These are phyloP conservation scores for Colletotrichum musicola DNA, from an alignment of 2,329 filamentous ascomycete species.

Conservation along the genomic window DNA sequence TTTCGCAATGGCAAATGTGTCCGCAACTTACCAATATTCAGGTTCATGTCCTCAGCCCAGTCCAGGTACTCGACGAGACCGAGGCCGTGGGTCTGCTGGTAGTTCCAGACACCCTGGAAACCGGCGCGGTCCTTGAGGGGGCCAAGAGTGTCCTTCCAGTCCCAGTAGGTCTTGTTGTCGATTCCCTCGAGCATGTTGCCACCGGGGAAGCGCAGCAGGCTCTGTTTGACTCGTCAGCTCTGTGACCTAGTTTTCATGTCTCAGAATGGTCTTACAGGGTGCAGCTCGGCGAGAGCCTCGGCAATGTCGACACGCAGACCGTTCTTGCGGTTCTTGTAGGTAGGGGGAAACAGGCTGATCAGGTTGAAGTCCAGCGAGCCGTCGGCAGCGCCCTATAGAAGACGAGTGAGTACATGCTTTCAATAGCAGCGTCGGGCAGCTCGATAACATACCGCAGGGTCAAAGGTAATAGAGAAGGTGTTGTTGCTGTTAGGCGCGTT, in stretches of 20 bases:
- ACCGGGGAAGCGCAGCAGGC: slow-evolving; percentile 74
- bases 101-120: slow-evolving; percentile 69
- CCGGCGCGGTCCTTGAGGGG: slow-evolving; percentile 68
- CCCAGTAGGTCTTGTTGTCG: slow-evolving; percentile 58
- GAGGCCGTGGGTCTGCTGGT: slow-evolving; percentile 72
- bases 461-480: slow-evolving; percentile 67
- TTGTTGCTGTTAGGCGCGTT: slow-evolving; percentile 68
- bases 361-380: slow-evolving; percentile 68
- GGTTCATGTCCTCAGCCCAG: slow-evolving; percentile 71
- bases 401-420: neutral
- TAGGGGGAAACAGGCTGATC: slow-evolving; percentile 71
- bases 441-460: slow-evolving; percentile 48
- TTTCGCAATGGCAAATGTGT: neutral
- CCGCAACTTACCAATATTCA: slow-evolving; percentile 59
- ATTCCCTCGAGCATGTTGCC: slow-evolving; percentile 71
- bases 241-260: neutral
- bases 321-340: slow-evolving; percentile 69
- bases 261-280: slow-evolving; percentile 54
- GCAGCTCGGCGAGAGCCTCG: slow-evolving; percentile 63
- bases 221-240: slow-evolving; percentile 11
- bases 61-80: slow-evolving; percentile 73
- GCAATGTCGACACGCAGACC: slow-evolving; percentile 69
- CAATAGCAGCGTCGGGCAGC: too few species aligned
- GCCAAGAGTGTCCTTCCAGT: slow-evolving; percentile 67
- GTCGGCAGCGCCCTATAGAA: slow-evolving; percentile 48